A percentile compares a stretch with the other conserved stretches of the same genome.
These are phyloP conservation scores for Oenanthe sinensis DNA, from an alignment of 129 eudicot genomes.

Conservation along the genomic window DNA sequence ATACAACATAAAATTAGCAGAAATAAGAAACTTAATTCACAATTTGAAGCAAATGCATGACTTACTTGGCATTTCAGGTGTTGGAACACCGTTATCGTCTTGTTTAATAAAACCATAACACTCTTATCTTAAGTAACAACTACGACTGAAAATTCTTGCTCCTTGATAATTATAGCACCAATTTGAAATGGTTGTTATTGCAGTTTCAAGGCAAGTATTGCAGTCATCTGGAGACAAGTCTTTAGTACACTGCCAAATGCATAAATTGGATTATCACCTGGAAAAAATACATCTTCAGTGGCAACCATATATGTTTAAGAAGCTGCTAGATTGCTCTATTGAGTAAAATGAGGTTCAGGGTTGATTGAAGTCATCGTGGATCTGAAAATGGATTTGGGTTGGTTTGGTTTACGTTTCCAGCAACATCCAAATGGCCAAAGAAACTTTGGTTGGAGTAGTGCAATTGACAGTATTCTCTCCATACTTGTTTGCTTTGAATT, in stretches of 20 bases:
- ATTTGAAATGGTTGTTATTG: slow-evolving; percentile 12
- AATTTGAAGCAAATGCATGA: not conserved
- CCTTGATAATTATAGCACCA: not conserved
- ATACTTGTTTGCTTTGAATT: too few species aligned
- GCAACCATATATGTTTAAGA: slow-evolving; percentile 7
- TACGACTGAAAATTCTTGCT: slow-evolving; percentile 18
- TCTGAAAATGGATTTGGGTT: not conserved
- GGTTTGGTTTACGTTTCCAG: not conserved
- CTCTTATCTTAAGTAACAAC: slow-evolving; percentile 20
- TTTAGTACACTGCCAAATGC: slow-evolving; percentile 20
- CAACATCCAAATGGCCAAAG: not conserved
- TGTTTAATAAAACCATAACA: not conserved
- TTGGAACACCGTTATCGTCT: not conserved
- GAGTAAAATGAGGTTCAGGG: not conserved
- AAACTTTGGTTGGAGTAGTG: not conserved
- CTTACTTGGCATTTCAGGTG: not conserved
- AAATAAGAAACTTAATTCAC: not conserved
- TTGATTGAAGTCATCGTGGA: not conserved
- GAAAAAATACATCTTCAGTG: not conserved
- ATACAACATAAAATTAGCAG: not conserved
- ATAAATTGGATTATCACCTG: not conserved
- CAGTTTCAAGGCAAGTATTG: slow-evolving; percentile 1
- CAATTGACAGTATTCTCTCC: not conserved
- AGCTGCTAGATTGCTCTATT: slow-evolving; percentile 7
- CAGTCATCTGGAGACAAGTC: slow-evolving; percentile 17